A percentile compares a stretch with the other conserved stretches of the same genome.
These are phyloP conservation scores for Colletotrichum sojae DNA, from an alignment of 2,329 filamentous ascomycete species.

Conservation along the genomic window DNA sequence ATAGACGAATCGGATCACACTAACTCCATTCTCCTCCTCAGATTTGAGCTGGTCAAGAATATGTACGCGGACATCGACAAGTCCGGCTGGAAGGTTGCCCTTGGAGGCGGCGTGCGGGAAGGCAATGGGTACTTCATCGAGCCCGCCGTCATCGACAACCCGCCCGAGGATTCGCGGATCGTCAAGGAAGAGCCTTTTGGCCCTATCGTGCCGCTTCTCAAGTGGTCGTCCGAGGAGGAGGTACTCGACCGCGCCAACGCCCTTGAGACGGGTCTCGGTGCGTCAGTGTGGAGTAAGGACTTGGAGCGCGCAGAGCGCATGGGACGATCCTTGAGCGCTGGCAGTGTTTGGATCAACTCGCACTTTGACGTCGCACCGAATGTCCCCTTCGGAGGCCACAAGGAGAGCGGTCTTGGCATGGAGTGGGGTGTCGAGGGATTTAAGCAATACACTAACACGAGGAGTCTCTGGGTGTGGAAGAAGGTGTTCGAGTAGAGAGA, in stretches of 20 bases:
- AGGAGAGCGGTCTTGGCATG: conserved; percentile 64
- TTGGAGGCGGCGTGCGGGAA: conserved; percentile 21
- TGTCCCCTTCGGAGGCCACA: conserved; percentile 64
- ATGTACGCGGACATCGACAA: conserved; percentile 65
- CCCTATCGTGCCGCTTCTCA: conserved; percentile 74
- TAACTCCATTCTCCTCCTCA: not conserved
- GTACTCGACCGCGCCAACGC: conserved; percentile 70
- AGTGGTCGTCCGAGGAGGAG: conserved; percentile 73
- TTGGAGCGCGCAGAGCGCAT: conserved; percentile 64
- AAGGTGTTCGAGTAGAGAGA: conserved; percentile 41
- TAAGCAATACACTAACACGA: conserved; percentile 50
- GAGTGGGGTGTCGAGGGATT: conserved; percentile 60
- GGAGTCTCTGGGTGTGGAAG: conserved; percentile 47
- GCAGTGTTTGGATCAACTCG: conserved; percentile 73
- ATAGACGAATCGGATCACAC: not conserved
- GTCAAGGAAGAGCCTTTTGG: conserved; percentile 67
- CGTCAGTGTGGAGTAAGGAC: conserved; percentile 71
- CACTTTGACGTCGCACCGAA: conserved; percentile 56
- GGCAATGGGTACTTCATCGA: conserved; percentile 67
- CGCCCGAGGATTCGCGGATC: conserved; percentile 68
- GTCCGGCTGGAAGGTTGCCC: conserved; percentile 17
- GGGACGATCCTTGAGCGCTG: conserved; percentile 68
- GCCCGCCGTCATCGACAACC: conserved; percentile 72
- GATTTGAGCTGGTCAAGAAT: conserved; percentile 62
- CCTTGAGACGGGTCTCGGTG: conserved; percentile 66